phyloP scores from a whole-genome alignment of 345 rosid genomes.

The Heritiera fomes region DNA sequence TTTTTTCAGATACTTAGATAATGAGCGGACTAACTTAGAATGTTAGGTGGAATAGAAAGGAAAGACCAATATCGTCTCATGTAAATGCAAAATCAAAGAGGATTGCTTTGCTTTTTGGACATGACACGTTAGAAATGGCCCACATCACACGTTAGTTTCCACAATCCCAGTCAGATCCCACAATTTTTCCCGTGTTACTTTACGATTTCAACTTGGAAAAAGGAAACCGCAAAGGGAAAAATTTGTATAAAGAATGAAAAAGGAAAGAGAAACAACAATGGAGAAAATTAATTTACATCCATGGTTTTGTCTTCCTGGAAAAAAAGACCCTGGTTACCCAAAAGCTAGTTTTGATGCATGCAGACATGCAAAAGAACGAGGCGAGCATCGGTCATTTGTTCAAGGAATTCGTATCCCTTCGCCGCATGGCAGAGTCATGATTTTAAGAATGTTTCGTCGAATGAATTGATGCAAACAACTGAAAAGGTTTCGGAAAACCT shows the following conservation, averaged over 20 bases:
- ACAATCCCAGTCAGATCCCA: constrained; percentile 47
- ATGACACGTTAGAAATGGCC: constrained; percentile 23
- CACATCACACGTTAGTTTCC: constrained; percentile 16
- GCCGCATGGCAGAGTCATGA: neutral
- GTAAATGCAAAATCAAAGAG: neutral
- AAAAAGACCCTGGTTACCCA: constrained; percentile 2
- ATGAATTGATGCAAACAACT: neutral
- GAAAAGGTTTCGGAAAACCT: neutral
- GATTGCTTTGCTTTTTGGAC: neutral
- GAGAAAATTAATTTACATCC: constrained; percentile 5
- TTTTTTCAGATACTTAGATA: too few relatives aligned
- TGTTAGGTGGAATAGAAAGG: constrained; percentile 20
- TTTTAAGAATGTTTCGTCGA: neutral
- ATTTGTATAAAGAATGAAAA: neutral
- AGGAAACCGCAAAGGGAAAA: neutral
- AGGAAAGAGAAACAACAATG: neutral
- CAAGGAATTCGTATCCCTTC: neutral
- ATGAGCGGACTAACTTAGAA: neutral
- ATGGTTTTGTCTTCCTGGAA: neutral
- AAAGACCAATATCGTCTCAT: neutral
- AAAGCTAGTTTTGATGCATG: constrained; percentile 15
- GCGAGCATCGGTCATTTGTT: neutral
- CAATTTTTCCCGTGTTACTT: constrained; percentile 14
- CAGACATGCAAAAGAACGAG: neutral
- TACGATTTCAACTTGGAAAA: neutral